phyloP scores from a whole-genome alignment of 1,139 yeast genomes.

The Yamadazyma conglobata region DNA sequence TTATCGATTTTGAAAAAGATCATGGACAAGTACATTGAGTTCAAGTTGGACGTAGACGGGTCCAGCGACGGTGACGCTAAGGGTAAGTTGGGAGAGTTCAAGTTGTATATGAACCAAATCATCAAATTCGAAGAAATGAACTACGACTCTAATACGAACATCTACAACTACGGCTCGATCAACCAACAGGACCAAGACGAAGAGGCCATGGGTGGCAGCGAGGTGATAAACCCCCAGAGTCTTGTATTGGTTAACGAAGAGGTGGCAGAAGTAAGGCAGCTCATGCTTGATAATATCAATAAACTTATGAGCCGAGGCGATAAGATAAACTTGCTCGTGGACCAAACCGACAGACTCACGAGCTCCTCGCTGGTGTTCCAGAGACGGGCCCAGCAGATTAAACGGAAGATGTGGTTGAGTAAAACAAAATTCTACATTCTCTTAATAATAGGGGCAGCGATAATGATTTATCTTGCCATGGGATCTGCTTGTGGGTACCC shows the following conservation, averaged over 20 bases:
- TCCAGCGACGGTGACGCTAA: slow-evolving; percentile 16
- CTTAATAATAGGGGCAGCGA: slow-evolving; percentile 23
- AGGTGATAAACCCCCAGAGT: slow-evolving; percentile 36
- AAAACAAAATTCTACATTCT: slow-evolving; percentile 42
- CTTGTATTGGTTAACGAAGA: slow-evolving; percentile 45
- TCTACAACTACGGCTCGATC: slow-evolving; percentile 36
- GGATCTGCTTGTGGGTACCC: slow-evolving; percentile 56
- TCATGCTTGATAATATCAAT: slow-evolving; percentile 70
- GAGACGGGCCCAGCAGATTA: slow-evolving; percentile 62
- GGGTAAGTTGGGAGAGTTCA: slow-evolving; percentile 45
- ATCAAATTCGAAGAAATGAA: slow-evolving; percentile 49
- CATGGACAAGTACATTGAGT: slow-evolving; percentile 47
- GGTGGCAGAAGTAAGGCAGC: slow-evolving; percentile 49
- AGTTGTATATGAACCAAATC: slow-evolving; percentile 49
- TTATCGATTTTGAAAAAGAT: slow-evolving; percentile 47
- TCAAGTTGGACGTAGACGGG: slow-evolving; percentile 26
- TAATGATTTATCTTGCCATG: slow-evolving; percentile 38
- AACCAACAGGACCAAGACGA: slow-evolving; percentile 14
- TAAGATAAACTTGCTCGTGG: slow-evolving; percentile 67
- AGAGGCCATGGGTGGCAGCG: slow-evolving; percentile 16
- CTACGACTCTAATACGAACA: slow-evolving; percentile 33
- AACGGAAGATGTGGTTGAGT: slow-evolving; percentile 66
- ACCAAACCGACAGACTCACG: slow-evolving; percentile 76
- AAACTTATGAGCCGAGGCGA: slow-evolving; percentile 78
- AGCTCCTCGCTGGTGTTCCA: slow-evolving; percentile 69